phyloP scores from a whole-genome alignment of 768 basidiomycete genomes.

The Hypsizygus marmoreus region DNA sequence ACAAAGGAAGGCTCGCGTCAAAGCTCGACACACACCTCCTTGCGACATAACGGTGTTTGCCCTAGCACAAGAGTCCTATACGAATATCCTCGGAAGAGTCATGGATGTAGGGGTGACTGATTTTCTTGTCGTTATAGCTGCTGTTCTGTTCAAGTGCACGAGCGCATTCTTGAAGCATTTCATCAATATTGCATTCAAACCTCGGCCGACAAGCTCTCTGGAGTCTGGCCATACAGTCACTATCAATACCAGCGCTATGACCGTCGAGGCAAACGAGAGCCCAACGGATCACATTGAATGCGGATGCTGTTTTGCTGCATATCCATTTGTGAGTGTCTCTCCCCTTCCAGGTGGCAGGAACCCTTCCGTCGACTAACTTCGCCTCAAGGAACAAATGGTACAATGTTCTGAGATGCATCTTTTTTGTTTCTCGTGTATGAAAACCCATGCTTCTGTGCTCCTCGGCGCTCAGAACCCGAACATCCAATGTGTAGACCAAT shows the following conservation, averaged over 20 bases:
- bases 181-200: no score
- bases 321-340: conserved; percentile 60
- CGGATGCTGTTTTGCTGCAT: conserved; percentile 80
- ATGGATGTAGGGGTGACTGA: no score
- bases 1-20: no score
- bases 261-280: conserved; percentile 32
- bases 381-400: conserved; percentile 71
- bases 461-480: conserved; percentile 63
- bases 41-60: no score
- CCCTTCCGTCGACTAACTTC: background rate
- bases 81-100: no score
- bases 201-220: no score
- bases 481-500: conserved; percentile 80
- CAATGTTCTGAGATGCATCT: conserved; percentile 90
- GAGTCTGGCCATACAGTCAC: background rate
- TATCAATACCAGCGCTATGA: conserved; percentile 5
- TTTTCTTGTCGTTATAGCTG: no score
- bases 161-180: no score
- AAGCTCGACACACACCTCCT: no score
- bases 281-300: conserved; percentile 68
- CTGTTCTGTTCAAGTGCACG: no score
- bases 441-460: conserved; percentile 62
- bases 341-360: background rate
- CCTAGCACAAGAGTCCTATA: no score
- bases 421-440: conserved; percentile 79